A percentile compares a stretch with the other conserved stretches of the same genome.
phyloP scores from a whole-genome alignment of 352 stramenopile species.

The Phytophthora pinifolia region DNA sequence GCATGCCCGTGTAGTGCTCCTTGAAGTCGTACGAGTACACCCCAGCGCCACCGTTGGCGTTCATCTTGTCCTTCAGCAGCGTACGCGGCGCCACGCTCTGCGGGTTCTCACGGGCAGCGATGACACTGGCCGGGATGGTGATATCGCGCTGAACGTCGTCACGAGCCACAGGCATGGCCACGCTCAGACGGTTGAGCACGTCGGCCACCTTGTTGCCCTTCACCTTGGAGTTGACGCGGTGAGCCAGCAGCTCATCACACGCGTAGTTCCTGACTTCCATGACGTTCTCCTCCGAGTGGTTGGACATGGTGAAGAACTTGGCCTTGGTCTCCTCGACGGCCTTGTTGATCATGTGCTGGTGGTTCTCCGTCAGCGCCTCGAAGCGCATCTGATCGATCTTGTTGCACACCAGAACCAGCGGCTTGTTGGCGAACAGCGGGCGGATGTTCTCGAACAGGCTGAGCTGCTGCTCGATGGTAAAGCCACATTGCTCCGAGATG shows the following conservation, averaged over 20 bases:
- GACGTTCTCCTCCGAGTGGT: conserved; percentile 97
- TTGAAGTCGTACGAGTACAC: conserved; percentile 98
- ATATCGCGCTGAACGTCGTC: conserved; percentile 91
- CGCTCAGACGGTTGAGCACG: conserved; percentile 96
- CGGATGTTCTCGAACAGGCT: conserved; percentile 98
- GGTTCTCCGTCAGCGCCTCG: conserved; percentile 80
- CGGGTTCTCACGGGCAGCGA: conserved; percentile 72
- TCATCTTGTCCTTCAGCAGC: conserved; percentile 88
- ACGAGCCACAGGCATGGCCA: conserved; percentile 93
- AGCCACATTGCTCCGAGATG: conserved; percentile 99
- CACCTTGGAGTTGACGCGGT: conserved; percentile 94
- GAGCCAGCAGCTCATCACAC: conserved; percentile 95
- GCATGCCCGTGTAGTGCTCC: conserved; percentile 96
- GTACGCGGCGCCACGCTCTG: conserved; percentile 39
- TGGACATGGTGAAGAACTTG: conserved; percentile 98
- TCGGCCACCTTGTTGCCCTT: conserved; percentile 96
- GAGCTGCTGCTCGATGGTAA: conserved; percentile 98
- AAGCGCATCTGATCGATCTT: conserved; percentile 98
- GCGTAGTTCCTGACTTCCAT: conserved; percentile 93
- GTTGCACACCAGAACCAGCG: conserved; percentile 98
- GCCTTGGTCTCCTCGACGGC: conserved; percentile 76
- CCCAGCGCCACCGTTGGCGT: conserved; percentile 96
- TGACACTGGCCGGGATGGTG: conserved; percentile 93
- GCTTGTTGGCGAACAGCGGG: conserved; percentile 99
- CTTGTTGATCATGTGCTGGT: conserved; percentile 83